Percentiles rank a stretch among this genome's conserved stretches.
Evolutionary conservation across 495 filamentous ascomycete genomes (phyloP).

Genomic region (Neurospora sp.): DNA sequence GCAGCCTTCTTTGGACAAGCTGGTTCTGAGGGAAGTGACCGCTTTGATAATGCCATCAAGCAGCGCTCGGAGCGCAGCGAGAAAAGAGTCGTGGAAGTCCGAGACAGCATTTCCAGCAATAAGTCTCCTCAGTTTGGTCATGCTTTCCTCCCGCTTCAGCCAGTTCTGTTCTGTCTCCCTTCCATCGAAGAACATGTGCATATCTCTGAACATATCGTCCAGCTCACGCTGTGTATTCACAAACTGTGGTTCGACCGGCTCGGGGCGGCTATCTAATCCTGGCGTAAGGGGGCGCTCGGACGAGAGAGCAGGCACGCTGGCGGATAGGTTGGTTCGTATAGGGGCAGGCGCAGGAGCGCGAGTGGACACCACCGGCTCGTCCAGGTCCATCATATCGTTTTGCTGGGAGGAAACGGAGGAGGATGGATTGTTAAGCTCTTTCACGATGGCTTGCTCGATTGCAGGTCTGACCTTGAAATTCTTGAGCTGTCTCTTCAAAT

Average conservation of each 20-base stretch:
- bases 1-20: slow-evolving; percentile 75
- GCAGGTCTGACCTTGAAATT: slow-evolving; percentile 71
- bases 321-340: slow-evolving; percentile 33
- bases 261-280: slow-evolving; percentile 44
- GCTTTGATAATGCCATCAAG: slow-evolving; percentile 88
- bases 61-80: slow-evolving; percentile 58
- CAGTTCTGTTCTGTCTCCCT: slow-evolving; percentile 88
- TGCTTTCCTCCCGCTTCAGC: slow-evolving; percentile 70
- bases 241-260: slow-evolving; percentile 66
- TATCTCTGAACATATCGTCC: slow-evolving; percentile 71
- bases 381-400: slow-evolving; percentile 15
- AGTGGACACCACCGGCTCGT: slow-evolving; percentile 25
- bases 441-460: slow-evolving; percentile 68
- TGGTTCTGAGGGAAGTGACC: slow-evolving; percentile 78
- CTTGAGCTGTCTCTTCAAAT: slow-evolving; percentile 73
- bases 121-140: slow-evolving; percentile 63
- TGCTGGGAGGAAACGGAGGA: slow-evolving; percentile 37
- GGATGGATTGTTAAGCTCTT: slow-evolving; percentile 54
- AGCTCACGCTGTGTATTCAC: slow-evolving; percentile 73
- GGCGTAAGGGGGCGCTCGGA: slow-evolving; percentile 41
- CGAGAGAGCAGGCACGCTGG: slow-evolving; percentile 39
- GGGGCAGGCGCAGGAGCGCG: slow-evolving; percentile 25
- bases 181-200: slow-evolving; percentile 77
- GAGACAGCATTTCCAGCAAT: slow-evolving; percentile 74
- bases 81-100: slow-evolving; percentile 60